Percentiles rank a stretch among this genome's conserved stretches.
Evolutionary conservation across 106 monocot genomes (phyloP).

Genomic region (Agapanthus africanus): DNA sequence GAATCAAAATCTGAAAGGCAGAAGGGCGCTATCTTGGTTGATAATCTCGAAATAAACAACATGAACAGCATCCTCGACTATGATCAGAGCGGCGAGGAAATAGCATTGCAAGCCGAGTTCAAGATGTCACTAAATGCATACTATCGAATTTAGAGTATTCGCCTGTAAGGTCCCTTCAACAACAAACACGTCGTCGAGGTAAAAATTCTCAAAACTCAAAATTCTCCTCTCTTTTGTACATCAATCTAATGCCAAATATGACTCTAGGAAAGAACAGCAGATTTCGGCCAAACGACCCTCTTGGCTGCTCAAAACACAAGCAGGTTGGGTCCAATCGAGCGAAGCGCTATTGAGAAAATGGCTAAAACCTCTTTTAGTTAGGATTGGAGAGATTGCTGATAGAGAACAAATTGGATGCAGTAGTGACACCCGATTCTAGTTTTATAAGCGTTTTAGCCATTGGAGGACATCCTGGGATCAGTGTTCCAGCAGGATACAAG

Average conservation of each 20-base stretch:
- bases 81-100: slow-evolving; percentile 16
- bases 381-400: slow-evolving; percentile 40
- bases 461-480: slow-evolving; percentile 41
- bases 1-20: slow-evolving; percentile 5
- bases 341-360: slow-evolving; percentile 10
- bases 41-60: slow-evolving; percentile 40
- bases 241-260: too few relatives aligned
- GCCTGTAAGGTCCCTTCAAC: slow-evolving; percentile 57
- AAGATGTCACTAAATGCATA: slow-evolving; percentile 48
- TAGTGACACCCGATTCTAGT: slow-evolving; percentile 15
- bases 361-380: slow-evolving; percentile 2
- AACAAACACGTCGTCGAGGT: slow-evolving; percentile 37
- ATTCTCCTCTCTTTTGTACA: too few relatives aligned
- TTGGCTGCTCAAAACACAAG: slow-evolving; percentile 23
- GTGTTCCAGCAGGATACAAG: slow-evolving; percentile 36
- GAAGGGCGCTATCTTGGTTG: slow-evolving; percentile 31
- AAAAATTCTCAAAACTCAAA: too few relatives aligned
- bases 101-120: slow-evolving; percentile 41
- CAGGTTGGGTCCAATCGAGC: slow-evolving; percentile 13
- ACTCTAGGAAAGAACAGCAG: slow-evolving; percentile 9
- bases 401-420: slow-evolving; percentile 29
- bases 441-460: slow-evolving; percentile 17
- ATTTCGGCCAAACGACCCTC: slow-evolving; percentile 24
- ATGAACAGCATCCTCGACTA: slow-evolving; percentile 18
- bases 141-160: slow-evolving; percentile 36